Conservation (phyloP, 768 basidiomycete species). For the Lenzites betulinus region DNA sequence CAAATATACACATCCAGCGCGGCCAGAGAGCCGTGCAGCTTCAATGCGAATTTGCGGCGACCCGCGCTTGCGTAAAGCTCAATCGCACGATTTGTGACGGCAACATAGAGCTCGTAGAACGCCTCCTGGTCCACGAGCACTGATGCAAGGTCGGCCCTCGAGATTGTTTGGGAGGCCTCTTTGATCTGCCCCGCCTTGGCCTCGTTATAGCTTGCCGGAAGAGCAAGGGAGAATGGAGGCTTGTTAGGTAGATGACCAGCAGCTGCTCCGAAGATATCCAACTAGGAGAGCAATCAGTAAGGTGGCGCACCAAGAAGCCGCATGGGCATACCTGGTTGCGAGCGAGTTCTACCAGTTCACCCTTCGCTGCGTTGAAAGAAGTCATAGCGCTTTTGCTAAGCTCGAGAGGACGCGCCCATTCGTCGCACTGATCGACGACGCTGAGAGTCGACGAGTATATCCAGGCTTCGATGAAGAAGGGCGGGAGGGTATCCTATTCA, state of each 20-base stretch:
- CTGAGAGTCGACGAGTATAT: constrained; percentile 87
- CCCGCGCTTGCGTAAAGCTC: constrained; percentile 84
- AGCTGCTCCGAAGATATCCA: constrained; percentile 82
- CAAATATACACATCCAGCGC: constrained; percentile 81
- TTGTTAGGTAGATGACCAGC: constrained; percentile 67
- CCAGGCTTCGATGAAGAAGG: constrained; percentile 90
- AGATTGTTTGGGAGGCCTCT: constrained; percentile 44
- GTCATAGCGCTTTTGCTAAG: constrained; percentile 50
- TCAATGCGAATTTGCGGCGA: constrained; percentile 82
- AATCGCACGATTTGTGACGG: constrained; percentile 77
- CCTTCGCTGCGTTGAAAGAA: constrained; percentile 73
- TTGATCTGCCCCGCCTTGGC: constrained; percentile 24
- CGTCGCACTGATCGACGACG: constrained; percentile 76
- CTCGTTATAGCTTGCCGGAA: constrained; percentile 25
- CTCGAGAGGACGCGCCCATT: constrained; percentile 58
- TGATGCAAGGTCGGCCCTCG: constrained; percentile 58
- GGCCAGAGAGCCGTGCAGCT: constrained; percentile 83
- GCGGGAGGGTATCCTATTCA: constrained; percentile 51
- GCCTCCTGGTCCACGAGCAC: constrained; percentile 54
- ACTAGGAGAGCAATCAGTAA: constrained; percentile 44
- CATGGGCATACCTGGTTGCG: constrained; percentile 66
- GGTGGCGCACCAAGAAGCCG: background rate
- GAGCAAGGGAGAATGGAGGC: constrained; percentile 70
- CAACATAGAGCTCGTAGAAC: constrained; percentile 80
- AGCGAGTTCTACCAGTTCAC: constrained; percentile 89